Evolutionary conservation across 306 rosid species (phyloP), one percentile per base, ranked within the genome.

Genomic region (Corylus avellana): DNA sequence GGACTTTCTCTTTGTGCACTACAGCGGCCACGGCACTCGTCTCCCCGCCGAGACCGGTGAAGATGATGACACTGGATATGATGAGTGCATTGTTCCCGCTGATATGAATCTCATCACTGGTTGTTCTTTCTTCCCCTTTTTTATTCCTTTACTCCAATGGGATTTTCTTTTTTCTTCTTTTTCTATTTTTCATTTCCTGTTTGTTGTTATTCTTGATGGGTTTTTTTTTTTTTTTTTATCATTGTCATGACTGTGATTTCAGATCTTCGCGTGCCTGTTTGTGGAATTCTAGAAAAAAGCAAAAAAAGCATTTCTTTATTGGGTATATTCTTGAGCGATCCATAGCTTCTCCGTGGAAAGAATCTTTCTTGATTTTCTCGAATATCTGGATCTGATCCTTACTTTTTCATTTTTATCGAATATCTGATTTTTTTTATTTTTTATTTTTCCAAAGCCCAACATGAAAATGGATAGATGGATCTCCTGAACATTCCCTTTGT

Each of bases 11-110:
- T 93, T 96, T 14, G 90, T 93, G 13, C 99, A 91, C 59, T 96
- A 90, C 73, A 91, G 94, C 8, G 97, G 98, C n/a, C 97, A 92
- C 47, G 97, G 96, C 48, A 89, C 96, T 0, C 97, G 96, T 69
- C 97, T 94, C 8, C 97, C 97, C 0, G 93, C 99, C 0, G 99
- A 96, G 92, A 93, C 96, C 8, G 99, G 98, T 13, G 92, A 94
- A 32, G 91, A 89, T 0, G 99, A 96, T 7, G 98, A 89, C 46
- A 92, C 98, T 0, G 96, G 97, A 64, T 96, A 79, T 42, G 99
- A 93, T 68, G 99, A 96, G 84, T 96, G 99, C 84, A 88, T 96
- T 72, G 99, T 91, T 68, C 99, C 98, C n/a, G 44, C 75, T 2
- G 92, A 94, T 85, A 90, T 94, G 97, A 94, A 94, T 81, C 96